These are phyloP conservation scores for Fusarium sp. DNA, from an alignment of 2,329 filamentous ascomycete genomes.

Conservation along the genomic window DNA sequence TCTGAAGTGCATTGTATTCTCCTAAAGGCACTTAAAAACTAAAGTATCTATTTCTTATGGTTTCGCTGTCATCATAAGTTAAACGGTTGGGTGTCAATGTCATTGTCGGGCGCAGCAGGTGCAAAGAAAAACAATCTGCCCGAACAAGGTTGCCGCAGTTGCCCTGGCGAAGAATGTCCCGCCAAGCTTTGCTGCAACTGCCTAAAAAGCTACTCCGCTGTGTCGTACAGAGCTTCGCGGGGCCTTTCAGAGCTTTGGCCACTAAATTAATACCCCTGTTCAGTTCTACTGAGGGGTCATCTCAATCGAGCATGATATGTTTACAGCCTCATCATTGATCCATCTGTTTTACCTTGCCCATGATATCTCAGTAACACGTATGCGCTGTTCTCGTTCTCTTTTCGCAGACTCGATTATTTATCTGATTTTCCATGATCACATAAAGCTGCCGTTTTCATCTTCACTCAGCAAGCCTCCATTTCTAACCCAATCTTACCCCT, in stretches of 20 bases:
- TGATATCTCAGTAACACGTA: not conserved
- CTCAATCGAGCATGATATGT: not conserved
- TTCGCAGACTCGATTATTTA: not conserved
- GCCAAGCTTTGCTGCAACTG: not conserved
- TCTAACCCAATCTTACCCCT: slow-evolving; percentile 9
- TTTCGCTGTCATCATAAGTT: slow-evolving; percentile 10
- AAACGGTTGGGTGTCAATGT: slow-evolving; percentile 13
- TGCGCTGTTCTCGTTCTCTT: not conserved
- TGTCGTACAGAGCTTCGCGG: not conserved
- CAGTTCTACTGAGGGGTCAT: slow-evolving; percentile 9
- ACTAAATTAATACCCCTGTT: not conserved
- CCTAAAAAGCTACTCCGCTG: not conserved
- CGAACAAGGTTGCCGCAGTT: slow-evolving; percentile 37
- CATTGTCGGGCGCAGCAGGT: slow-evolving; percentile 24
- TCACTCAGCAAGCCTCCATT: slow-evolving; percentile 6
- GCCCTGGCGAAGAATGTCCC: slow-evolving; percentile 30
- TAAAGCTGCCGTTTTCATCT: slow-evolving; percentile 1
- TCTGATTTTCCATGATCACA: not conserved
- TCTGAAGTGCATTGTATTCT: no score
- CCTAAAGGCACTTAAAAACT: no score
- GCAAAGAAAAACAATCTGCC: slow-evolving; percentile 29
- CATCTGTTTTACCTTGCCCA: not conserved
- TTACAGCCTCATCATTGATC: not conserved
- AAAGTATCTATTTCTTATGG: not conserved
- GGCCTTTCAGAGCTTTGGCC: not conserved